Base-by-base conservation (phyloP, 1,139 yeast genomes). In the Yarrowia galli region DNA sequence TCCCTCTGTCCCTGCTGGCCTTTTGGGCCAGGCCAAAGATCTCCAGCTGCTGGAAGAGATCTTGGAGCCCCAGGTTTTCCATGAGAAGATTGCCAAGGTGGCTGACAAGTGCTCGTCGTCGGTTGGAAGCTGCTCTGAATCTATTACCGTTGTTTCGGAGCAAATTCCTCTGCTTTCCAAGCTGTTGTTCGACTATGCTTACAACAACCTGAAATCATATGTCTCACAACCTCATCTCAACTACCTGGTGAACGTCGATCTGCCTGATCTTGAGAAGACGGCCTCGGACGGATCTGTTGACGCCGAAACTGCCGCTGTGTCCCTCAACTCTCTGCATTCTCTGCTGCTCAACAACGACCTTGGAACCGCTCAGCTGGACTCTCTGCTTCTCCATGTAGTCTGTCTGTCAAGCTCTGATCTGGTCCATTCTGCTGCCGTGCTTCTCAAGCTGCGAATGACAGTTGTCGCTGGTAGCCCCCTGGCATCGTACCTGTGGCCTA, bases 211-310 rank as follows among this genome's bases (percentile, higher is more conserved):
- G 38, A 28, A 13, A 16, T 2, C 9, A 1, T 58, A 58, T 13
- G 38, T 58, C 8, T 42, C 51, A 3, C 64, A 58, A 20, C 64
- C 64, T 18, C 51, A 58, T 43, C 42, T 58, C 42, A 58, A 58
- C 64, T 58, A 58, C 7, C 15, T 58, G 32, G 51, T 58, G 15
- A 58, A 40, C 28, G 63, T 42, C 7, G 63, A 58, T 16, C 49
- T 58, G 10, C 51, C 64, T 43, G 36, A 13, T 10, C 9, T 54
- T 2, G 48, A 56, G 25, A 13, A 25, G 28, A 12, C 32, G 2
- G 16, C 16, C 8, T 12, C 38, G n/a, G 23, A n/a, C 13, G 23
- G 16, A 2, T 8, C 36, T 8, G 18, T 40, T n/a, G 61, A 54
- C 18, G 48, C 42, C 13, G 38, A 40, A 2, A 56, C 46, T 10